A percentile compares a stretch with the other conserved stretches of the same genome.
phyloP scores from a whole-genome alignment of 768 basidiomycete species.

The Gelatoporia subvermispora region DNA sequence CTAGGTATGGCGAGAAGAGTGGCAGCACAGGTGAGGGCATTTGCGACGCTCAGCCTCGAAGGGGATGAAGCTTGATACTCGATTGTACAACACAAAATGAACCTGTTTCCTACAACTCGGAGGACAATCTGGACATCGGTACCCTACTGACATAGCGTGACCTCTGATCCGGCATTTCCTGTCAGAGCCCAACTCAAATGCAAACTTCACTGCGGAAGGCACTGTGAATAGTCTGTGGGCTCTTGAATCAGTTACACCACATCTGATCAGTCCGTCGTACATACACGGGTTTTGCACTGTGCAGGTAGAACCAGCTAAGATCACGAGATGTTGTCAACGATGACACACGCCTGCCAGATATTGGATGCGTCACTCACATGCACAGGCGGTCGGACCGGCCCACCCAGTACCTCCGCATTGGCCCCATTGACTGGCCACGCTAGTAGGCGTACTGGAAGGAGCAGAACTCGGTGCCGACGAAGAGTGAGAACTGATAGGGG shows the following conservation, averaged over 20 bases:
- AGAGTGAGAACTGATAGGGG: constrained; percentile 23
- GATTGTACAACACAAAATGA: neutral
- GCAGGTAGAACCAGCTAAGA: constrained; percentile 27
- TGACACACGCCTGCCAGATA: neutral
- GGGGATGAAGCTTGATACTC: neutral
- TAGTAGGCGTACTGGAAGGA: constrained; percentile 14
- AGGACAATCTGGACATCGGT: neutral
- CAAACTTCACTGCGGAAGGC: constrained; percentile 27
- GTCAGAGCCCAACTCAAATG: too few relatives aligned
- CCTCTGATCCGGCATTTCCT: too few relatives aligned
- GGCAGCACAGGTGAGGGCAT: constrained; percentile 12
- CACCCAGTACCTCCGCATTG: constrained; percentile 43
- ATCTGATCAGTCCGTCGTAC: constrained; percentile 10
- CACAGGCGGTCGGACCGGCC: constrained; percentile 39
- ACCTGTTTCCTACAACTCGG: neutral
- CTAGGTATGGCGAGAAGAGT: constrained; percentile 29
- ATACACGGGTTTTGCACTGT: constrained; percentile 35
- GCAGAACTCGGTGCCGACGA: constrained; percentile 22
- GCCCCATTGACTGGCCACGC: constrained; percentile 26
- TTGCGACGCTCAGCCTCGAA: too few relatives aligned
- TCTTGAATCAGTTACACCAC: neutral
- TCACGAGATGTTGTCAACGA: neutral
- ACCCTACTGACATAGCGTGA: too few relatives aligned
- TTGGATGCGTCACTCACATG: neutral
- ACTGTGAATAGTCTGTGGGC: constrained; percentile 40